phyloP scores from a whole-genome alignment of 495 filamentous ascomycete genomes.

The Tetracladium setigerum region DNA sequence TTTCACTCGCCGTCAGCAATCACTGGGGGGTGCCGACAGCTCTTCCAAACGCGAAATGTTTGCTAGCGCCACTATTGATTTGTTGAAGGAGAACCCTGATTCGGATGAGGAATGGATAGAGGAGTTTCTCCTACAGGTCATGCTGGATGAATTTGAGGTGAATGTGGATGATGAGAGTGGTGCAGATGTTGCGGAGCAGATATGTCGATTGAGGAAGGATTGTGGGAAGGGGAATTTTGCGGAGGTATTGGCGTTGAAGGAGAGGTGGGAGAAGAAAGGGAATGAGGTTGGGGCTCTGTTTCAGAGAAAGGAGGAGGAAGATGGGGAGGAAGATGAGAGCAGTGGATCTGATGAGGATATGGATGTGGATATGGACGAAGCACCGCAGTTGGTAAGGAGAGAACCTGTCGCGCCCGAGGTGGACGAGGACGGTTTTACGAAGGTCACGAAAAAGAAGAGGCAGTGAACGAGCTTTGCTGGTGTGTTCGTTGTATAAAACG shows the following conservation, averaged over 20 bases:
- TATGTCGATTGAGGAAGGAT: slow-evolving; percentile 58
- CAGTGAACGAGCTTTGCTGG: neutral
- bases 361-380: slow-evolving; percentile 73
- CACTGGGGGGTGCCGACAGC: slow-evolving; percentile 84
- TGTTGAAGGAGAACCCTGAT: slow-evolving; percentile 62
- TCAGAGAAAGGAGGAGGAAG: slow-evolving; percentile 47
- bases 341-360: slow-evolving; percentile 47
- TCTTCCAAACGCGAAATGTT: slow-evolving; percentile 94
- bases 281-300: slow-evolving; percentile 44
- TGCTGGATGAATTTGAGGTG: slow-evolving; percentile 93
- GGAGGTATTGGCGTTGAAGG: slow-evolving; percentile 60
- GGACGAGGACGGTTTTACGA: slow-evolving; percentile 94
- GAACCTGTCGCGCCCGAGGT: slow-evolving; percentile 62
- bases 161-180: slow-evolving; percentile 84
- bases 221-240: slow-evolving; percentile 56
- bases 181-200: slow-evolving; percentile 60
- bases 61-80: slow-evolving; percentile 78
- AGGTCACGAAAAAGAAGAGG: slow-evolving; percentile 69
- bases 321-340: slow-evolving; percentile 41
- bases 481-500: slow-evolving; percentile 5
- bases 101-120: slow-evolving; percentile 81
- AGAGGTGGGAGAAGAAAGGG: slow-evolving; percentile 51
- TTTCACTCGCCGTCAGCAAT: slow-evolving; percentile 79
- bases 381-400: slow-evolving; percentile 53
- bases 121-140: slow-evolving; percentile 72